Base-by-base conservation (phyloP, 139 green algal species). In the Limnomonas spitsbergensis region DNA sequence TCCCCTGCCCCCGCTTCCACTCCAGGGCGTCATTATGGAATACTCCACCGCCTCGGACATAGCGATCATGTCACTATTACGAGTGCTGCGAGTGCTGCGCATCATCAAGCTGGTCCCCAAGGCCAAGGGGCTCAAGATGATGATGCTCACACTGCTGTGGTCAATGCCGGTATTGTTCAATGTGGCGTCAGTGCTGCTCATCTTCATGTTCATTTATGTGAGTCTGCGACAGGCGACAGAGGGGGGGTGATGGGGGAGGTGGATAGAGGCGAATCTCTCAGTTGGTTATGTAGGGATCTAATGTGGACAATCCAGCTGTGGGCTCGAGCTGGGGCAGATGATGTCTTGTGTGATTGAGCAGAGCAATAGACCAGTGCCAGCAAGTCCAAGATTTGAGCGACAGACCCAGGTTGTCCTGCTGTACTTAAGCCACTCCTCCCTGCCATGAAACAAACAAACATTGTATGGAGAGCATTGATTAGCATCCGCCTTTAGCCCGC, bases 91-190 rank as follows among this genome's bases (percentile, higher is more conserved):
- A 2, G 84, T 94, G 14, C 81, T 83, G 26, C 83, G 92, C 29
- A 86, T 94, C 66, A 89, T 94, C 77, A 80, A 87, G 6, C 83
- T 95, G 35, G 88, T 95, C n/a, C 88, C 88, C 32, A 92, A 93
- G 76, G 90, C 87, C 32, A 87, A 88, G 71, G 88, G 86, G 0
- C 83, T 96, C 36, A 69, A 79, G 2, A 86, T 71, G 34, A 81
- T 95, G 38, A 86, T 94, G 71, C 78, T 89, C 66, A 94, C 92
- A 20, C 84, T 96, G n/a, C 39, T 91, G 7, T 88, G 80, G 71
- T 93, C 88, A 1, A 79, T 91, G 76, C 31, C 80, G 61, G 42
- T 80, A 85, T 38, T 80, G 77, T 24, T 36, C 26, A 87, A 85
- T 70, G 80, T 90, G 2, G 80, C 73, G 1, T 56, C 32, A 61